phyloP scores from a whole-genome alignment of 306 rosid genomes.

The Prunus campanulata region DNA sequence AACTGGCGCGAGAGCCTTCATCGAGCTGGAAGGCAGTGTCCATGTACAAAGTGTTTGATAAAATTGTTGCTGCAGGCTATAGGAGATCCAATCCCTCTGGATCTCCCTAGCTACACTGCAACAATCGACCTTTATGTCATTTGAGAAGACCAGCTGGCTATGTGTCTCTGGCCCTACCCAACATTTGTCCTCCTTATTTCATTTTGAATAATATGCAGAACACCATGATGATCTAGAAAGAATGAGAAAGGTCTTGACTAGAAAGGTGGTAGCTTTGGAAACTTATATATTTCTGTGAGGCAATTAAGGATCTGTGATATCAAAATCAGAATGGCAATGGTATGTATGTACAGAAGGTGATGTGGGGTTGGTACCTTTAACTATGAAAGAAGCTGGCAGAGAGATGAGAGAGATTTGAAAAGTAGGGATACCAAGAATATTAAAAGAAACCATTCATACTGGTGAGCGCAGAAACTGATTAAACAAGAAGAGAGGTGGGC shows the following conservation, averaged over 20 bases:
- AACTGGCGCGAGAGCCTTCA: conserved; percentile 36
- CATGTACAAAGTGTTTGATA: conserved; percentile 34
- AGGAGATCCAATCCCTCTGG: neutral
- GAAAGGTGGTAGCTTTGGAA: neutral
- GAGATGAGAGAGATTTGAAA: neutral
- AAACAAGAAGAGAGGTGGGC: neutral
- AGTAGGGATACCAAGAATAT: neutral
- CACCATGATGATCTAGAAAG: neutral
- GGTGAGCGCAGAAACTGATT: neutral
- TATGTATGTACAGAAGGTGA: no score
- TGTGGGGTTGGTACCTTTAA: neutral
- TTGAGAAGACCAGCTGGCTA: neutral
- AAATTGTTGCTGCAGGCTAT: conserved; percentile 17
- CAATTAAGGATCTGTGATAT: neutral
- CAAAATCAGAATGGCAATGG: neutral
- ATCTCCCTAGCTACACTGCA: neutral
- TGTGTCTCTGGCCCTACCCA: neutral
- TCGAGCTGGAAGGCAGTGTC: conserved; percentile 55
- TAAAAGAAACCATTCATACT: neutral
- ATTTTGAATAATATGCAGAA: conserved; percentile 6
- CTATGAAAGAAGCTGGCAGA: neutral
- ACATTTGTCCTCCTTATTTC: neutral
- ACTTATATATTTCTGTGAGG: neutral
- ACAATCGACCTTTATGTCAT: neutral
- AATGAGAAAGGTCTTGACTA: neutral